Base-by-base conservation (phyloP, 176 grass and related monocot genomes). In the Oryza officinalis region DNA sequence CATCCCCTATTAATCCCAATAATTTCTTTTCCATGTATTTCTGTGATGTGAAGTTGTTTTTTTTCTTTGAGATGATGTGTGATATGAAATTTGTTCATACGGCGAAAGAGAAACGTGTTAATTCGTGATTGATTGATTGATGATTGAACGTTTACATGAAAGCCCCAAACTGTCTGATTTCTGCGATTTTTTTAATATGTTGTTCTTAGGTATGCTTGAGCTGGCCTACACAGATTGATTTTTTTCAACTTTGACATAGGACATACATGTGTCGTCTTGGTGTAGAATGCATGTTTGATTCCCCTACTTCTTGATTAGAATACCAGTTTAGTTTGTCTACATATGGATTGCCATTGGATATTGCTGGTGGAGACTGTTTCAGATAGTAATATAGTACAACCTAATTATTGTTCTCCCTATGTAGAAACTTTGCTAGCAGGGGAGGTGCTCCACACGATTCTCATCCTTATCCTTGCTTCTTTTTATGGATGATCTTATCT, bases 401-500 rank as follows among this genome's bases (percentile, higher is more conserved):
- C 35, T 75, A 80, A 76, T 87, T 50, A 81, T 84, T 84, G 71
- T 13, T 81, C 65, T 76, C 81, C 66, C 10, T 2, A 86, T 83
- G 15, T 17, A 69, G 88, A 74, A 86, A 83, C 84, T 69, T 87
- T 38, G 89, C 57, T 59, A 38, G 74, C 22, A 52, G 20, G 26
- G 47, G 31, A 74, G 65, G 59, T 67, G 43, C 33, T 46, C 64
- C 44, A 76, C 82, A 73, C 76, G 72, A 88, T 83, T 81, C 90
- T 89, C 63, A 84, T 92, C 67, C 71, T 89, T 79, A 92, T 88
- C 85, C 35, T 6, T 92, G 14, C 72, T 86, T 83, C 90, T 74
- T 84, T 69, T 71, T 82, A 70, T 74, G 76, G 83, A 59, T 73
- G 74, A 50, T 84, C 88, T 90, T 85, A 84, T 95, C 90, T 92